Evolutionary conservation across 495 filamentous ascomycete species (phyloP).

Genomic region (Neurospora intermedia): DNA sequence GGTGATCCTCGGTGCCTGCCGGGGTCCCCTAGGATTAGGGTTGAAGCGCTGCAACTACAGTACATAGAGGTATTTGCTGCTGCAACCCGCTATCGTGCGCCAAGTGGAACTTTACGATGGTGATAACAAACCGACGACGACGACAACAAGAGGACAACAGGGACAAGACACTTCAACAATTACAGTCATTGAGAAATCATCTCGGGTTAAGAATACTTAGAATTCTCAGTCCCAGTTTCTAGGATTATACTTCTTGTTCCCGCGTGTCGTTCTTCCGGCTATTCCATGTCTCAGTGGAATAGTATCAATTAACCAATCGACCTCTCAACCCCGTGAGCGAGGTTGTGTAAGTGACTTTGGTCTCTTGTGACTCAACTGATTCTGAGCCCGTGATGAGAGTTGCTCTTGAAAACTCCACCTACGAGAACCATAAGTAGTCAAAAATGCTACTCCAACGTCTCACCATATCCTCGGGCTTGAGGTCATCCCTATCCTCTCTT

Average conservation of each 20-base stretch:
- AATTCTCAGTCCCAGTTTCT: neutral
- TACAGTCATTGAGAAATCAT: neutral
- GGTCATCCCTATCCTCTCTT: neutral
- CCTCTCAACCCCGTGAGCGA: neutral
- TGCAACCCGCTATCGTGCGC: neutral
- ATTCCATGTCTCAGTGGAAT: neutral
- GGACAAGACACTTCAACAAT: neutral
- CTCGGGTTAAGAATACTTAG: neutral
- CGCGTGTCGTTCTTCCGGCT: neutral
- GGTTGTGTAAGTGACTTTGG: neutral
- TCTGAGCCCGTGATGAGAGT: neutral
- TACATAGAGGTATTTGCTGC: neutral
- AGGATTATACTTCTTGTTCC: neutral
- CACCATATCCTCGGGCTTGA: neutral
- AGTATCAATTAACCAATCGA: neutral
- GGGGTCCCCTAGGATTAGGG: neutral
- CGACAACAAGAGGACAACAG: neutral
- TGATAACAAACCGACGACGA: neutral
- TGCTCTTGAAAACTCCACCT: neutral
- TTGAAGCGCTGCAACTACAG: neutral
- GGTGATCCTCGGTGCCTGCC: neutral
- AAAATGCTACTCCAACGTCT: neutral
- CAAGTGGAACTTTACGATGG: neutral
- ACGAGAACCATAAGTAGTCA: too few relatives aligned
- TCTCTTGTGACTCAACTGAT: neutral